Evolutionary conservation across 345 rosid species (phyloP).

Genomic region (Nephelium lappaceum): DNA sequence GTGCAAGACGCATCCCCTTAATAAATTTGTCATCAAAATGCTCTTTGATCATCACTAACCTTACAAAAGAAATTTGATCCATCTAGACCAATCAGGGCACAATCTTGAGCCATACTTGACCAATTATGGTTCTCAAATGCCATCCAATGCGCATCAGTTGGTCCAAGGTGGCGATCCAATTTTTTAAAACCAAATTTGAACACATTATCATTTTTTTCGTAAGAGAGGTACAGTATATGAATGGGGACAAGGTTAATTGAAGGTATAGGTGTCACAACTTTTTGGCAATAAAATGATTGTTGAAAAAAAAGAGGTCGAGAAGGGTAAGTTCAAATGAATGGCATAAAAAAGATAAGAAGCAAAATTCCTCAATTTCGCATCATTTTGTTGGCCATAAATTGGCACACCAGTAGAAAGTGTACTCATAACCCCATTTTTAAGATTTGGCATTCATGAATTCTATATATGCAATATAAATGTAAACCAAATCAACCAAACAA

Average conservation of each 20-base stretch:
- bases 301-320: slow-evolving; percentile 15
- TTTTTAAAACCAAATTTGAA: background rate
- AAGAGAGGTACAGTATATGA: background rate
- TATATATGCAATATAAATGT: too few relatives aligned
- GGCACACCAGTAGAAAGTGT: slow-evolving; percentile 42
- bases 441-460: background rate
- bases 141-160: slow-evolving; percentile 19
- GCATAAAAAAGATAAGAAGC: slow-evolving; percentile 47
- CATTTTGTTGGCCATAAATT: slow-evolving; percentile 86
- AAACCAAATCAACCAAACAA: background rate
- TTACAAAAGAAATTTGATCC: slow-evolving; percentile 4
- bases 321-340: slow-evolving; percentile 35
- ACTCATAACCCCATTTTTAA: slow-evolving; percentile 37
- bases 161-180: background rate
- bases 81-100: background rate
- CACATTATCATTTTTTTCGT: too few relatives aligned
- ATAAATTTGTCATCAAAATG: slow-evolving; percentile 54
- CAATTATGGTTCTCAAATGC: slow-evolving; percentile 32
- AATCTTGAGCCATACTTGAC: slow-evolving; percentile 15
- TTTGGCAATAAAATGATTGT: slow-evolving; percentile 47
- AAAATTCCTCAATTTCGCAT: slow-evolving; percentile 54
- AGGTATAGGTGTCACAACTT: slow-evolving; percentile 51
- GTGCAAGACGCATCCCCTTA: slow-evolving; percentile 45
- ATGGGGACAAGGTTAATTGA: slow-evolving; percentile 25
- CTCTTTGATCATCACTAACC: slow-evolving; percentile 16